Evolutionary conservation across 129 eudicot genomes (phyloP), one percentile per base, ranked within the genome.

Genomic region (Flaveria bidentis): DNA sequence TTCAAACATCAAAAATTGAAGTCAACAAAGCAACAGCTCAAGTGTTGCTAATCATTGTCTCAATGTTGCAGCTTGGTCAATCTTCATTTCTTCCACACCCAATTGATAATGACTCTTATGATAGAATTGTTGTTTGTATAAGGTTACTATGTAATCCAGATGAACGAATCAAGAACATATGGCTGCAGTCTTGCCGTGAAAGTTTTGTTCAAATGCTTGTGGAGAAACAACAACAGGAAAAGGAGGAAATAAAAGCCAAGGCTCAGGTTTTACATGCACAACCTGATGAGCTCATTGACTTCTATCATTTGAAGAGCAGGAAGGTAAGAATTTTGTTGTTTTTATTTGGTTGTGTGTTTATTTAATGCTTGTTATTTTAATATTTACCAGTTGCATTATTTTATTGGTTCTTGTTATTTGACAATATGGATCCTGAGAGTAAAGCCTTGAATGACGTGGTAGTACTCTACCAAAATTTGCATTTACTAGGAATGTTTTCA

Each of bases 221-320:
- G 71, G 98, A 92, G 75, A 92, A 92, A 80, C 94, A 90, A 84
- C 80, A 84, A 14, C 92, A 88, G 66, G 98, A 92, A 79, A 90
- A 90, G 6, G 98, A 88, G 61, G 98, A 92, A 82, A 81, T 85
- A n/a, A 92, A 86, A 81, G 98, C 94, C 8, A 92, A 92, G 87
- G 92, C 96, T 64, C 94, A 81, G 83, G 78, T 88, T 71, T 90
- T 93, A 65, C 82, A 78, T 61, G 84, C 94, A 66, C 98, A 92
- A 82, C 98, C 98, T 18, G 98, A 92, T 86, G 98, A 92, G 73
- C 96, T 92, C 69, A 92, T 92, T 73, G 98, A 92, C 79, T 92
- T 90, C 77, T 93, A 93, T 77, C 96, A 90, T 83, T 67, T 93
- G 88, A 93, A 93, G 89, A 90, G 95, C 82, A 85, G 96, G 82